Conservation (phyloP, 306 rosid species). For the Calophaca sinica region DNA sequence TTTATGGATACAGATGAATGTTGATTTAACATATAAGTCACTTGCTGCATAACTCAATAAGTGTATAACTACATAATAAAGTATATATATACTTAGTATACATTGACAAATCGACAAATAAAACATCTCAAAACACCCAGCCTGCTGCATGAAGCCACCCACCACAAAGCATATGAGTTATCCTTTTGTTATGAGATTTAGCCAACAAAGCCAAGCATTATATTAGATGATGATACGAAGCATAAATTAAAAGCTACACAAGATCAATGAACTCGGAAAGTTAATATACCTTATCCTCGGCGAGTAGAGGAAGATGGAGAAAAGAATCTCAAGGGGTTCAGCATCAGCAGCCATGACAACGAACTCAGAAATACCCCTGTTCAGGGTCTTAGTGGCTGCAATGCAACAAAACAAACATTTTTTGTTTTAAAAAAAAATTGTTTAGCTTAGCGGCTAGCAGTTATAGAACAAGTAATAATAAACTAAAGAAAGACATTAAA, state of each 20-base stretch:
- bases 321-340: constrained; percentile 94
- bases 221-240: too few species aligned
- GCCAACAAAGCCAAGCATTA: too few species aligned
- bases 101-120: not conserved
- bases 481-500: constrained; percentile 1
- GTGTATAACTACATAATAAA: not conserved
- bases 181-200: too few species aligned
- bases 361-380: constrained; percentile 90
- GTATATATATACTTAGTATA: too few species aligned
- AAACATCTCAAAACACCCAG: not conserved
- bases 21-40: too few species aligned
- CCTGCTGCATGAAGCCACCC: too few species aligned
- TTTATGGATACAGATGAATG: too few species aligned
- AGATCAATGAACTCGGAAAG: not conserved
- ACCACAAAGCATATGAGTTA: too few species aligned
- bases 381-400: constrained; percentile 89
- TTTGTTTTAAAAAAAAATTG: too few species aligned
- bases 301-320: constrained; percentile 86
- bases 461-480: not conserved
- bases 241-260: not conserved
- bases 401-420: not conserved
- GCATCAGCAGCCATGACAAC: constrained; percentile 90
- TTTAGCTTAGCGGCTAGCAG: not conserved
- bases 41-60: not conserved
- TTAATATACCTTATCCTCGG: constrained; percentile 79